These are phyloP conservation scores for Aaosphaeria pasadenensis DNA, from an alignment of 2,329 filamentous ascomycete genomes.

Conservation along the genomic window DNA sequence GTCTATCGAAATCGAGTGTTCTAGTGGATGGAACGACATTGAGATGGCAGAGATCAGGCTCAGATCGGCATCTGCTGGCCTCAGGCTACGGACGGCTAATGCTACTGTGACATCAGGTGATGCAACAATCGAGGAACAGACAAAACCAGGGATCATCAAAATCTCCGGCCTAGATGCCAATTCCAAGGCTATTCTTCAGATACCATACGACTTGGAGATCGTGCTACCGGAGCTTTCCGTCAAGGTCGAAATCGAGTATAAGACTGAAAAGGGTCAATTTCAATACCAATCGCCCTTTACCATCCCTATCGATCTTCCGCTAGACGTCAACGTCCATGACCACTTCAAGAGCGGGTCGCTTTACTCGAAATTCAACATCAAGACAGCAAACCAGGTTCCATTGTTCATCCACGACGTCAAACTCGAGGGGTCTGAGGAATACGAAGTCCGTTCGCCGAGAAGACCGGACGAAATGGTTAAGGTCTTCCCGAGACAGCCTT, in stretches of 20 bases:
- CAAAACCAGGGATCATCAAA: constrained; percentile 46
- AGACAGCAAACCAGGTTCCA: constrained; percentile 72
- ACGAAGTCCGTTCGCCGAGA: constrained; percentile 59
- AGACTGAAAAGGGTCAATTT: constrained; percentile 64
- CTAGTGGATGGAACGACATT: constrained; percentile 71
- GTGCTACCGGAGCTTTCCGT: constrained; percentile 68
- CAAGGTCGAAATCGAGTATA: constrained; percentile 73
- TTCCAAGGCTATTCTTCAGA: constrained; percentile 56
- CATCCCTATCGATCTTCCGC: constrained; percentile 71
- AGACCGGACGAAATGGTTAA: constrained; percentile 47
- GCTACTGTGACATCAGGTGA: constrained; percentile 43
- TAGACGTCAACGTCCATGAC: constrained; percentile 96
- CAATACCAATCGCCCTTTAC: constrained; percentile 60
- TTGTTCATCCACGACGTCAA: constrained; percentile 69
- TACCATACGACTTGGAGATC: constrained; percentile 83
- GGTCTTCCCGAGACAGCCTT: constrained; percentile 78
- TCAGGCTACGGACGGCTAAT: constrained; percentile 56
- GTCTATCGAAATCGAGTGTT: constrained; percentile 70
- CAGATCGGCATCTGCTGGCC: constrained; percentile 59
- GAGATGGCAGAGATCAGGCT: constrained; percentile 49
- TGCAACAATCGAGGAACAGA: constrained; percentile 40
- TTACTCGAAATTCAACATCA: constrained; percentile 88
- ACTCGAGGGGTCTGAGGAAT: constrained; percentile 68
- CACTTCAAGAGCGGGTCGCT: constrained; percentile 81
- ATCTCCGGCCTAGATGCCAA: constrained; percentile 44